Base-by-base conservation (phyloP, 2,329 filamentous ascomycete genomes). In the Phialemonium atrogriseum region DNA sequence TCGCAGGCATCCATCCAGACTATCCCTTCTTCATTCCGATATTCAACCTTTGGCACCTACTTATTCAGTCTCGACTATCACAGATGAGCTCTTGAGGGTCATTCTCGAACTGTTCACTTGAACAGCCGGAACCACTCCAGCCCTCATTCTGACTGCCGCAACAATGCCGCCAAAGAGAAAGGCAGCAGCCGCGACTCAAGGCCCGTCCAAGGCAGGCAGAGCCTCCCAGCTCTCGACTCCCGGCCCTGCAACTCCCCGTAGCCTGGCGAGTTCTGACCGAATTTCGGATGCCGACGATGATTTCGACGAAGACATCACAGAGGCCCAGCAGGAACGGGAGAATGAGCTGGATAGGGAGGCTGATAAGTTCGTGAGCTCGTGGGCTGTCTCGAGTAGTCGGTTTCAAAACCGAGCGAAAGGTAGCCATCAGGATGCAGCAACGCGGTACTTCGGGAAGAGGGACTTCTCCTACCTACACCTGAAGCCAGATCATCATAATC, bases 401-500 rank as follows among this genome's bases (percentile, higher is more conserved):
- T 70, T 72, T 43, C 66, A 70, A 43, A 38, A 33, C 18, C 36
- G 36, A 16, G 28, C 39, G n/a, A 33, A 41, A 21, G 18, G 26
- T 4, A 30, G 32, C 33, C 40, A 41, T 28, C 33, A 41, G 24
- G 54, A 56, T 27, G 43, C 49, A 8, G 53, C 52, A 9, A 48
- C 54, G 12, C 41, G 37, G 7, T 49, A 48, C 30, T 56, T 56
- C 29, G 49, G 47, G 21, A 49, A 48, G 27, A 46, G 50, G 41
- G 87, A 98, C 57, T 91, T 91, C 55, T 88, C 84, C 29, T 82
- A 81, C 43, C 69, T 94, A 22, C 66, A 75, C 22, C 66, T 95
- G 43, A 96, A 95, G 59, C 76, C 81, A 4, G 89, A 96, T 55
- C 87, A 94, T 61, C 76, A 80, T 41, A 86, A 88, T 50, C 80